Base-by-base conservation (phyloP, 2,329 filamentous ascomycete species). In the Taxawa tesnikishii region DNA sequence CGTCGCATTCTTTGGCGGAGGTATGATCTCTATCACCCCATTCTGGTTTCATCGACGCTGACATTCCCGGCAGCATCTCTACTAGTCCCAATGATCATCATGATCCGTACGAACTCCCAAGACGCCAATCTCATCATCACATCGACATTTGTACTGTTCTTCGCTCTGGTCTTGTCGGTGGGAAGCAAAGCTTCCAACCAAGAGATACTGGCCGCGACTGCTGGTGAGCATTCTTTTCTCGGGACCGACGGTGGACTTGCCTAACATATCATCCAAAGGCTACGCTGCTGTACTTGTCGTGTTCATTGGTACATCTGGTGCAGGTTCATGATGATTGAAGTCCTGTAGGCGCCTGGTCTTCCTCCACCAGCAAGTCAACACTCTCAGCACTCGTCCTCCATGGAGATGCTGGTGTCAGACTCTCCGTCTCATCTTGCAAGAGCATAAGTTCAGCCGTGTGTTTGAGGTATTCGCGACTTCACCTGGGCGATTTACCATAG, bases 321-420 rank as follows among this genome's bases (percentile, higher is more conserved):
- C 19, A 8, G 19, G 19, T 23, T 23, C 19, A n/a, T 23, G 19
- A 23, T n/a, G n/a, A n/a, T n/a, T n/a, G n/a, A n/a, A n/a, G n/a
- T n/a, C n/a, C n/a, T n/a, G n/a, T n/a, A n/a, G n/a, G n/a, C n/a
- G n/a, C n/a, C n/a, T n/a, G n/a, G 19, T 23, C n/a, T 25, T 14
- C 14, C 17, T 25, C 14, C 9, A 25, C 21, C 32, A 34, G 50
- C 49, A 53, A 53, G 48, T 42, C 47, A 54, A 49, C 53, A 50
- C 51, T 55, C 51, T 43, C 51, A 46, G 50, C 29, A 43, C 34
- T 36, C 33, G 32, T 15, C 21, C 13, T 24, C 36, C 23, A 32
- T 36, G 33, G 31, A 31, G 31, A 28, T 33, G 36, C 39, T 38
- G 39, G 39, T 38, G 39, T 38, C 37, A 35, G 36, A 31, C 34